These are phyloP conservation scores for Didymella pomorum DNA, from an alignment of 2,329 filamentous ascomycete genomes.

Conservation along the genomic window DNA sequence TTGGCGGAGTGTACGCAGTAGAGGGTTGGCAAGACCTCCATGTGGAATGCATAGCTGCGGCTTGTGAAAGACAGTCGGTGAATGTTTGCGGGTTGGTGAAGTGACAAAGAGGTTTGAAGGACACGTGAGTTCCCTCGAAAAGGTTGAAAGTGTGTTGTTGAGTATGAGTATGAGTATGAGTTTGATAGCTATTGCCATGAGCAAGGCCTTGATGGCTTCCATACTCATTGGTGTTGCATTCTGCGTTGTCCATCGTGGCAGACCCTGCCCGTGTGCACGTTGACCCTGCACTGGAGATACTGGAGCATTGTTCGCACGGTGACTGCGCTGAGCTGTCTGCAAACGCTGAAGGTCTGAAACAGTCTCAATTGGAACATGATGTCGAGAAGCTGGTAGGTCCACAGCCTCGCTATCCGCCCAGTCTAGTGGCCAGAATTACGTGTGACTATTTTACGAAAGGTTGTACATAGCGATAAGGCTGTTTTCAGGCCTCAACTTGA, in stretches of 20 bases:
- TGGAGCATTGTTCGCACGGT: not conserved
- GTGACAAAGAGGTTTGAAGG: constrained; percentile 3
- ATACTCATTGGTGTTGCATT: not conserved
- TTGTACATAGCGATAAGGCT: not conserved
- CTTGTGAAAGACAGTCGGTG: constrained; percentile 8
- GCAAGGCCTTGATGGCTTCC: not conserved
- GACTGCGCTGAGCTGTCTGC: not conserved
- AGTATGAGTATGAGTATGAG: not conserved
- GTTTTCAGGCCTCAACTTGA: not conserved
- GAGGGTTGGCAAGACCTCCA: not conserved
- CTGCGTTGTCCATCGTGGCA: not conserved
- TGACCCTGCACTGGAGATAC: not conserved
- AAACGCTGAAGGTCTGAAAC: constrained; percentile 5
- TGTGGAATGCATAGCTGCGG: not conserved
- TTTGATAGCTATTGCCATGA: not conserved
- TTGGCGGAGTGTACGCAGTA: not conserved
- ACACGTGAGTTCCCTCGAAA: not conserved
- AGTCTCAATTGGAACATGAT: not conserved
- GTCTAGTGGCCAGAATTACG: not conserved
- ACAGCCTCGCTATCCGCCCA: not conserved
- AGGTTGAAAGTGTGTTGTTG: not conserved
- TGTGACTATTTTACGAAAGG: not conserved
- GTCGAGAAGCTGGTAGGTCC: not conserved
- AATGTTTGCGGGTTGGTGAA: constrained; percentile 19
- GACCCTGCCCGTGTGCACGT: not conserved